phyloP scores from a whole-genome alignment of 192 early-diverging fungal species.

The Coemansia interrupta region DNA sequence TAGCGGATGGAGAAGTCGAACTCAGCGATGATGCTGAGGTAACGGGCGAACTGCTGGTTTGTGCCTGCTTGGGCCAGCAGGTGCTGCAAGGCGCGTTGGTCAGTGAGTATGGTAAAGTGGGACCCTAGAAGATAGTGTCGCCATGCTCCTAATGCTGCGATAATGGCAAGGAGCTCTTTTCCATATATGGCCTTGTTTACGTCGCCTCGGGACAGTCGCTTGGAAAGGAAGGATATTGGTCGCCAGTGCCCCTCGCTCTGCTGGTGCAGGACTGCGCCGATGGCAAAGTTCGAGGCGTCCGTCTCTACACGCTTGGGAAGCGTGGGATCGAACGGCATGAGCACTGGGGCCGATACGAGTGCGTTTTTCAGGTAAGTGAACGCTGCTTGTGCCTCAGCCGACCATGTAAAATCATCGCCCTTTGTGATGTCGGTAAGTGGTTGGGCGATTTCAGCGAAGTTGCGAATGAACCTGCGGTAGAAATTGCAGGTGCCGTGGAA shows the following conservation, averaged over 20 bases:
- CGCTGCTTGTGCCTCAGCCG: constrained; percentile 3
- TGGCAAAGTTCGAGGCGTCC: constrained; percentile 2
- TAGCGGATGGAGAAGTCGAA: constrained; percentile 8
- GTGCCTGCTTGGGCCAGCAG: too few species aligned
- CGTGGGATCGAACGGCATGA: constrained; percentile 2
- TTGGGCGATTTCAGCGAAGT: constrained; percentile 25
- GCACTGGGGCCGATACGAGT: constrained; percentile 7
- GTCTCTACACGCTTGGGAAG: neutral
- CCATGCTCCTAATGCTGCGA: neutral
- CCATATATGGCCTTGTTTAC: constrained; percentile 9
- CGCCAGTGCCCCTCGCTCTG: constrained; percentile 5
- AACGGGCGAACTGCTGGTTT: neutral
- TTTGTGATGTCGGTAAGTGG: constrained; percentile 22
- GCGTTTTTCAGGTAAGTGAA: constrained; percentile 2
- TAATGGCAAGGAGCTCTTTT: neutral
- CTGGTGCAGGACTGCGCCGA: constrained; percentile 9
- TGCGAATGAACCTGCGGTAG: constrained; percentile 28
- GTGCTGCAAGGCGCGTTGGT: neutral
- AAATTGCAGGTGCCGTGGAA: constrained; percentile 40
- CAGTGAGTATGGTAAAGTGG: constrained; percentile 5
- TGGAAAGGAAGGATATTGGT: constrained; percentile 1
- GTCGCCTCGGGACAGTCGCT: neutral
- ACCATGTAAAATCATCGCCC: constrained; percentile 10
- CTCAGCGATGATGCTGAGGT: constrained; percentile 1
- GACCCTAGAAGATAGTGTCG: constrained; percentile 3